phyloP scores from a whole-genome alignment of 352 stramenopile species.

The Aphanomyces cochlioides region DNA sequence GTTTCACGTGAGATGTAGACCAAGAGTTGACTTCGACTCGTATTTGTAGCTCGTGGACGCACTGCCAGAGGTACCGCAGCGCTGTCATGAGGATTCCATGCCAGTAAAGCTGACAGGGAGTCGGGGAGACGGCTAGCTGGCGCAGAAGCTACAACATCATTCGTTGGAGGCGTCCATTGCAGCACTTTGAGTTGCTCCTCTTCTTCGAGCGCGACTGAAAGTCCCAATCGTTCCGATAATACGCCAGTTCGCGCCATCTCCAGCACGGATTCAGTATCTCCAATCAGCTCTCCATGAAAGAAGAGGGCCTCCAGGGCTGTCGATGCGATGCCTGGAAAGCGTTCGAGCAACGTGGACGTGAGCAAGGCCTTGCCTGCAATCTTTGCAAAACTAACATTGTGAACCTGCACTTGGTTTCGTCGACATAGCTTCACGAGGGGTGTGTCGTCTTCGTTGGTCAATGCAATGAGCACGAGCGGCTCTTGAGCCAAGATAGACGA shows the following conservation, averaged over 20 bases:
- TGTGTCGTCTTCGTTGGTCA: constrained; percentile 1
- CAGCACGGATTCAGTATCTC: not conserved
- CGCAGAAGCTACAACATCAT: no score
- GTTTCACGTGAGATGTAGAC: not conserved
- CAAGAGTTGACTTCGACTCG: not conserved
- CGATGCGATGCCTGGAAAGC: not conserved
- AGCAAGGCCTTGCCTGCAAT: constrained; percentile 6
- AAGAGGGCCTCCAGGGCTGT: constrained; percentile 1
- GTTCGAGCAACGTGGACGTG: not conserved
- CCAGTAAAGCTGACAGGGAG: no score
- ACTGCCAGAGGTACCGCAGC: not conserved
- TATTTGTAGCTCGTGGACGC: not conserved
- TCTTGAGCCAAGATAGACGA: not conserved
- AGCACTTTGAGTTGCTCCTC: not conserved
- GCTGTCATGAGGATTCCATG: no score
- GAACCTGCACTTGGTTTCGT: constrained; percentile 1
- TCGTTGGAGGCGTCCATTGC: no score
- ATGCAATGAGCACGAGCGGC: constrained; percentile 4
- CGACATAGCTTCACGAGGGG: constrained; percentile 7
- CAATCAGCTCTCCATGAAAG: not conserved
- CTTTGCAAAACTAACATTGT: constrained; percentile 11
- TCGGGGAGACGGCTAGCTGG: no score
- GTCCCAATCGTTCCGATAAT: not conserved
- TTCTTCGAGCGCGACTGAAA: not conserved
- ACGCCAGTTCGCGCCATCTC: not conserved